Conservation (phyloP, 2,329 filamentous ascomycete species). For the Diaporthe sp. region DNA sequence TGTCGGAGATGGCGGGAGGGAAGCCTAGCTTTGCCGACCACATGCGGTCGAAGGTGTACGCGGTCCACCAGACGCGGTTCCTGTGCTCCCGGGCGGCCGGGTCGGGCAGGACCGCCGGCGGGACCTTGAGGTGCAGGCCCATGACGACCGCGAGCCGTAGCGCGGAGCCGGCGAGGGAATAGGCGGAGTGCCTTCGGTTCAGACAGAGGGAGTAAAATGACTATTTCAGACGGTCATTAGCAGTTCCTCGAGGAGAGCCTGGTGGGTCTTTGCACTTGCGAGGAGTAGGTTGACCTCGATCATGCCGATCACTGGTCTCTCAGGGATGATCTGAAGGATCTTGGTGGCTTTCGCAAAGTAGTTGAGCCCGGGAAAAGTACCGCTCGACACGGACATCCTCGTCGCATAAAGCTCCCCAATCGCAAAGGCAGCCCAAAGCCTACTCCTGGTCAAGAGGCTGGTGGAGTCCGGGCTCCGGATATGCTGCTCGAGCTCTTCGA, state of each 20-base stretch:
- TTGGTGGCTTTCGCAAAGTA: slow-evolving; percentile 3
- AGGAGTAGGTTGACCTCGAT: slow-evolving; percentile 13
- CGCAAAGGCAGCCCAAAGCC: slow-evolving; percentile 9
- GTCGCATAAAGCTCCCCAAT: slow-evolving; percentile 12
- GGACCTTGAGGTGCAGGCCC: background rate
- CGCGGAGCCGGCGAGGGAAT: background rate
- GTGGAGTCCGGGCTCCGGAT: background rate
- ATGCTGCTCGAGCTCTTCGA: slow-evolving; percentile 14
- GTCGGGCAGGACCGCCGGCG: background rate
- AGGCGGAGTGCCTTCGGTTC: slow-evolving; percentile 4
- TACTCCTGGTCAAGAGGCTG: slow-evolving; percentile 8
- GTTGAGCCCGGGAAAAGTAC: background rate
- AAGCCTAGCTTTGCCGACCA: background rate
- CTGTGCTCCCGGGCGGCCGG: slow-evolving; percentile 5
- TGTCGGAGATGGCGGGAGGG: background rate
- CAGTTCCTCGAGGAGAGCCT: no score
- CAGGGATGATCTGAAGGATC: slow-evolving; percentile 3
- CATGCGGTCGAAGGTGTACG: slow-evolving; percentile 15
- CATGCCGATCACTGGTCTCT: background rate
- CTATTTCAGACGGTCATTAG: background rate
- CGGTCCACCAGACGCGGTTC: slow-evolving; percentile 7
- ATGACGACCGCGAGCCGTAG: background rate
- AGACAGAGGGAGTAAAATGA: slow-evolving; percentile 12
- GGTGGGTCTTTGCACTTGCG: background rate
- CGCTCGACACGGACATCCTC: background rate